Conservation (phyloP, 2,329 filamentous ascomycete genomes). For the Trichoderma endophyticum region DNA sequence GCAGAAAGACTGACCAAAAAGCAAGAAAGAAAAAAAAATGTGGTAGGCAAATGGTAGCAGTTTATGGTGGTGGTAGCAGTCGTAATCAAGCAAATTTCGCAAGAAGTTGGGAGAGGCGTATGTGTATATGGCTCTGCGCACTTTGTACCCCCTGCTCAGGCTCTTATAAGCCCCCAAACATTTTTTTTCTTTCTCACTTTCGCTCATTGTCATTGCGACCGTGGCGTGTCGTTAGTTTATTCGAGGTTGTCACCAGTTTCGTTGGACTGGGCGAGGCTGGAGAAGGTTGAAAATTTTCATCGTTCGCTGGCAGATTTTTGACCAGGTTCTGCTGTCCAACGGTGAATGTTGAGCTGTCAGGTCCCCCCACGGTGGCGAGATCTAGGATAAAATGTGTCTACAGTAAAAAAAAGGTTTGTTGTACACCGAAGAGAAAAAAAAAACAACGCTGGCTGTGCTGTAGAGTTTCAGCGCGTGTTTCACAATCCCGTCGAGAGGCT, state of each 20-base stretch:
- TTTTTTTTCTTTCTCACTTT: neutral
- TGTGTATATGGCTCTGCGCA: neutral
- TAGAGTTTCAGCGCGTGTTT: conserved; percentile 16
- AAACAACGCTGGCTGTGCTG: neutral
- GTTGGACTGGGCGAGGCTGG: neutral
- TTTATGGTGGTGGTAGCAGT: neutral
- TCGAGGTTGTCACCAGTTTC: neutral
- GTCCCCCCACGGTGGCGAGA: conserved; percentile 10
- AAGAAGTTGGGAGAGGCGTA: conserved; percentile 5
- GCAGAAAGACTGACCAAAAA: neutral
- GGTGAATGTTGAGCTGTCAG: neutral
- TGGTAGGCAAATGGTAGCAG: neutral
- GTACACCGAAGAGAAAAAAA: neutral
- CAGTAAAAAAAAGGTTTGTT: neutral
- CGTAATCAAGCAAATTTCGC: neutral
- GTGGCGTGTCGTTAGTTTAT: neutral
- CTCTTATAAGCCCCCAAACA: neutral
- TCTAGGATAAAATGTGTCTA: neutral
- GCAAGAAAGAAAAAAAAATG: neutral
- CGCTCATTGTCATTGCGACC: neutral
- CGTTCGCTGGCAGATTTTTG: neutral
- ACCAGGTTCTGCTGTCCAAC: conserved; percentile 1
- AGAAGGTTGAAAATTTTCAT: neutral
- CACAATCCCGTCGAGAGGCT: conserved; percentile 5
- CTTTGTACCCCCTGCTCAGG: neutral